A percentile compares a stretch with the other conserved stretches of the same genome.
These are phyloP conservation scores for Neofusicoccum kwambonambiense DNA, from an alignment of 2,329 filamentous ascomycete genomes.

Conservation along the genomic window DNA sequence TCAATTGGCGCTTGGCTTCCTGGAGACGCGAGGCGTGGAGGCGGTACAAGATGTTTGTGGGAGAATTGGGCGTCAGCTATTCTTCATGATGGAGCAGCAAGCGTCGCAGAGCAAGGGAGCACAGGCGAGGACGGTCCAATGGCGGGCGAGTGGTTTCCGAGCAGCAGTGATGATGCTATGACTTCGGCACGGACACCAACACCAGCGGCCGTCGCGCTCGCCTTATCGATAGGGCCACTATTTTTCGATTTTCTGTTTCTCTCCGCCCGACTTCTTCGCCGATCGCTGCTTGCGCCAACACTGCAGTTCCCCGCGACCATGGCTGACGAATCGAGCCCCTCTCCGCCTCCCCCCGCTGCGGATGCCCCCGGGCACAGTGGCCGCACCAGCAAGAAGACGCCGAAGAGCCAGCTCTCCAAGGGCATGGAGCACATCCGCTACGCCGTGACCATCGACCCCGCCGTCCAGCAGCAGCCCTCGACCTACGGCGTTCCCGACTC, in stretches of 20 bases:
- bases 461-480: conserved; percentile 22
- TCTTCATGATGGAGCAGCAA: conserved; percentile 8
- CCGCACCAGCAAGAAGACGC: conserved; percentile 18
- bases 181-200: not conserved
- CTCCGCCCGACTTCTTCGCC: not conserved
- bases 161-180: conserved; percentile 5
- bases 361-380: not conserved
- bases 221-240: conserved; percentile 12
- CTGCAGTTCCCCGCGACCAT: not conserved
- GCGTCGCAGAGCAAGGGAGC: not conserved
- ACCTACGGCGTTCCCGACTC: conserved; percentile 52
- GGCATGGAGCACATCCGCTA: conserved; percentile 54
- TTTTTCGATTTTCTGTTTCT: not conserved
- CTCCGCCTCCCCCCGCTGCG: not conserved
- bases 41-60: not conserved
- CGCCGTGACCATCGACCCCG: conserved; percentile 45
- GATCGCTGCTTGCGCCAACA: not conserved
- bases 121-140: conserved; percentile 7
- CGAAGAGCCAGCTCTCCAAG: conserved; percentile 48
- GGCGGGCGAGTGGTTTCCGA: not conserved
- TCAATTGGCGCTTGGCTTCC: not conserved
- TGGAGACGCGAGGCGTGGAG: not conserved
- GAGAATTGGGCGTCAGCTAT: not conserved
- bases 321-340: not conserved
- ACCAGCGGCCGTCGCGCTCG: not conserved